A percentile compares a stretch with the other conserved stretches of the same genome.
phyloP scores from a whole-genome alignment of 768 basidiomycete genomes.

The Chalciporus pseudorubinellus region DNA sequence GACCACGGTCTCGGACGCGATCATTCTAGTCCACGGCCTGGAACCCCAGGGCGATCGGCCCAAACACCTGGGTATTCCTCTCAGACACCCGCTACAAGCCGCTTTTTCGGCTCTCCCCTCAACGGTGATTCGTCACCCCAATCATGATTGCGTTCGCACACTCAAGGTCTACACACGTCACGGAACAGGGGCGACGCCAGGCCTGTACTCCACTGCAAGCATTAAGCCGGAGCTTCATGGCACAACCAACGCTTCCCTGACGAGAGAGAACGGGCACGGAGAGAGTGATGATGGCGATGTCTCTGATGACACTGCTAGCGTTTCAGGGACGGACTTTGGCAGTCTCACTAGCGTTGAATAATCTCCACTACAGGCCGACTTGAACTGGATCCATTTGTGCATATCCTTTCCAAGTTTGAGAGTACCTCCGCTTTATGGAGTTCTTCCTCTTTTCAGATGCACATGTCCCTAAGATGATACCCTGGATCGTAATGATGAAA shows the following conservation, averaged over 20 bases:
- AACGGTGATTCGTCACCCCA: constrained; percentile 49
- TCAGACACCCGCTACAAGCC: constrained; percentile 31
- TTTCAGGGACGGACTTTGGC: constrained; percentile 42
- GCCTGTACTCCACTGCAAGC: constrained; percentile 22
- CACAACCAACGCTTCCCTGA: constrained; percentile 18
- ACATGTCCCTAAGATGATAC: constrained; percentile 4
- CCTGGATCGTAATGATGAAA: neutral
- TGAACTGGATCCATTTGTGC: constrained; percentile 3
- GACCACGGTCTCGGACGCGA: constrained; percentile 16
- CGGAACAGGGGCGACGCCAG: constrained; percentile 29
- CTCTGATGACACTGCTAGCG: constrained; percentile 38
- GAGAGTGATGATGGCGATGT: constrained; percentile 29
- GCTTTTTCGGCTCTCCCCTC: constrained; percentile 38
- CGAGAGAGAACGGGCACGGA: constrained; percentile 12
- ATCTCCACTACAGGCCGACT: constrained; percentile 3
- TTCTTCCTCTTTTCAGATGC: neutral
- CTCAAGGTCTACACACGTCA: constrained; percentile 33
- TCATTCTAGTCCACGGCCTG: constrained; percentile 25
- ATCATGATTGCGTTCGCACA: constrained; percentile 37
- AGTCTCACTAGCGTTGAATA: constrained; percentile 55
- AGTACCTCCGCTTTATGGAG: neutral
- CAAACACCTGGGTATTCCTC: constrained; percentile 29
- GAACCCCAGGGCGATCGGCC: constrained; percentile 26
- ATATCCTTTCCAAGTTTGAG: constrained; percentile 1
- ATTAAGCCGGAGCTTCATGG: constrained; percentile 19